Percentiles rank a stretch among this genome's conserved stretches.
Conservation (phyloP, 2,329 filamentous ascomycete genomes). For the Sarocladium oryzae region DNA sequence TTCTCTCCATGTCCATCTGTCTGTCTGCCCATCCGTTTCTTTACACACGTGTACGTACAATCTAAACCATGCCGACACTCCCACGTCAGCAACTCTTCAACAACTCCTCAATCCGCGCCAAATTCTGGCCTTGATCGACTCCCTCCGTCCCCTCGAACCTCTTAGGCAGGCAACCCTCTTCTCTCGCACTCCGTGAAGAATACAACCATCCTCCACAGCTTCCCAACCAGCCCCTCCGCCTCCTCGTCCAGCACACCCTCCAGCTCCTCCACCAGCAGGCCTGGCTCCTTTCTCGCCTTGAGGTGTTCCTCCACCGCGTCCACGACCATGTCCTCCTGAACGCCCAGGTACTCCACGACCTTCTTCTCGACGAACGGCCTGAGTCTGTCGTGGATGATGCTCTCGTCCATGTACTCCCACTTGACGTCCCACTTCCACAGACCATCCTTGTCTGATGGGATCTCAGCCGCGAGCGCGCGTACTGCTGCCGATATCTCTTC, state of each 20-base stretch:
- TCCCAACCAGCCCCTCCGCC: constrained; percentile 87
- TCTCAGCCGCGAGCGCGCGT: constrained; percentile 77
- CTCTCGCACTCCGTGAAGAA: constrained; percentile 97
- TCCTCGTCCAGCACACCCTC: constrained; percentile 91
- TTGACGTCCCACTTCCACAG: constrained; percentile 90
- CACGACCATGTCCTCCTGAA: constrained; percentile 93
- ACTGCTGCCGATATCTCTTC: constrained; percentile 83
- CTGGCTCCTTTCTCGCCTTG: constrained; percentile 65
- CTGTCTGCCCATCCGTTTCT: too few relatives aligned
- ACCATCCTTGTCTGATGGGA: constrained; percentile 77
- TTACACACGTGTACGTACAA: too few relatives aligned
- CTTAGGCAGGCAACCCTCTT: constrained; percentile 65
- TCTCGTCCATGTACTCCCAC: constrained; percentile 85
- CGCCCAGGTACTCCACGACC: constrained; percentile 91
- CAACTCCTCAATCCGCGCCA: too few relatives aligned
- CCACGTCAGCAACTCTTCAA: too few relatives aligned
- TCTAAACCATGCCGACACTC: too few relatives aligned
- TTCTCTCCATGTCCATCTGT: too few relatives aligned
- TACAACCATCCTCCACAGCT: constrained; percentile 97
- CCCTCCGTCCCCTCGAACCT: background rate
- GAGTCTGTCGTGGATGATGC: constrained; percentile 75
- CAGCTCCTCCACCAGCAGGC: constrained; percentile 75
- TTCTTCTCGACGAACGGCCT: constrained; percentile 97
- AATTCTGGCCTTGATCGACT: too few relatives aligned
- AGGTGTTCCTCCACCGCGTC: constrained; percentile 88